Conservation (phyloP, 306 rosid genomes). For the Canavalia gladiata region DNA sequence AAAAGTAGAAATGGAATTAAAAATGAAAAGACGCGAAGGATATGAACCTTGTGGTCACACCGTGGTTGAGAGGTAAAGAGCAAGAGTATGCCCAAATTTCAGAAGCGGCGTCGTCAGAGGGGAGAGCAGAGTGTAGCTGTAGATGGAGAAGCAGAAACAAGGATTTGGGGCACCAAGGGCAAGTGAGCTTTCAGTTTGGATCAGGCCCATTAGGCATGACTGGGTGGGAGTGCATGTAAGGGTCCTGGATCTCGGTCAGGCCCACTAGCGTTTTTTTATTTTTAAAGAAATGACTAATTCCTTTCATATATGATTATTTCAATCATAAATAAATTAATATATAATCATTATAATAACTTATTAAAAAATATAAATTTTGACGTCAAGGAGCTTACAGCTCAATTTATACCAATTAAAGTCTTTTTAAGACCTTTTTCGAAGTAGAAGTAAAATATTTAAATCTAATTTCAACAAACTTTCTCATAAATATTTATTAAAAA, state of each 20-base stretch:
- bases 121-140: background rate
- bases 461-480: no score
- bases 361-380: background rate
- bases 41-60: conserved; percentile 4
- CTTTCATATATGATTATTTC: background rate
- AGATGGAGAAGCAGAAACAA: conserved; percentile 26
- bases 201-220: background rate
- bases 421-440: no score
- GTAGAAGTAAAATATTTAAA: no score
- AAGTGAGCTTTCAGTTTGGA: background rate
- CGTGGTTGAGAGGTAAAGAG: background rate
- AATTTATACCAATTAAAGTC: background rate
- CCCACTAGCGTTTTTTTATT: background rate
- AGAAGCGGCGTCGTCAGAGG: background rate
- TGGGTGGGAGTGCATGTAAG: background rate
- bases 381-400: background rate
- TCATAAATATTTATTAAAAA: no score
- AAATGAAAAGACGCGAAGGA: background rate
- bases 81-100: background rate
- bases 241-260: background rate
- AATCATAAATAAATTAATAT: background rate
- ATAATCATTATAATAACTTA: background rate
- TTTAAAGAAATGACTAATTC: background rate
- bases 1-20: background rate
- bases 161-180: background rate